Conservation (phyloP, 306 rosid species). For the Prunus fruticosa region DNA sequence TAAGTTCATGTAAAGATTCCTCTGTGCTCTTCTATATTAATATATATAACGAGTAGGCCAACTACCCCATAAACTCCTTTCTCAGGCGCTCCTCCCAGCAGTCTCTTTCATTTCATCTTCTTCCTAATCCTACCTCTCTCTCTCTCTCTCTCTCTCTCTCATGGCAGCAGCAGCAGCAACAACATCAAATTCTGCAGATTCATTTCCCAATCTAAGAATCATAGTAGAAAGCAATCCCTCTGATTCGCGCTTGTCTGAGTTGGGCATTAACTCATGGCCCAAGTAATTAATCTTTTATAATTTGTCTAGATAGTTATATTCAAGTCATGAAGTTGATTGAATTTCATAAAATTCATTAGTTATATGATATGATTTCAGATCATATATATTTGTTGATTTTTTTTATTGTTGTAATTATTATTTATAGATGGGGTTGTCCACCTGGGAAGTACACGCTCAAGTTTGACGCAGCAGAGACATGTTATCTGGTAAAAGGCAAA, state of each 20-base stretch:
- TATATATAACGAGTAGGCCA: slow-evolving; percentile 27
- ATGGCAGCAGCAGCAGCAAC: slow-evolving; percentile 23
- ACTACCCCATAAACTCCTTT: slow-evolving; percentile 22
- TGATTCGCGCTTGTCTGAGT: slow-evolving; percentile 8
- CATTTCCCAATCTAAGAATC: slow-evolving; percentile 20
- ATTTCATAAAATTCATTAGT: no score
- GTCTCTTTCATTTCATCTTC: slow-evolving; percentile 14
- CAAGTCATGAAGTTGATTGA: no score
- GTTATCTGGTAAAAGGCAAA: slow-evolving; percentile 78
- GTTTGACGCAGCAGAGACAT: slow-evolving; percentile 80
- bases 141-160: not conserved
- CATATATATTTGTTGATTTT: no score
- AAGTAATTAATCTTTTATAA: slow-evolving; percentile 16
- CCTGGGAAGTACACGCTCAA: slow-evolving; percentile 85
- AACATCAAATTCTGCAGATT: slow-evolving; percentile 16
- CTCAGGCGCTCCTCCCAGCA: not conserved
- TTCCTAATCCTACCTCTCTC: not conserved
- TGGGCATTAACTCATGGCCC: slow-evolving; percentile 33
- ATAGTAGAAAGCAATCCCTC: slow-evolving; percentile 21
- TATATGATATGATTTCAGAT: no score
- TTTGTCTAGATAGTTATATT: not conserved
- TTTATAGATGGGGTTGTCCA: slow-evolving; percentile 83
- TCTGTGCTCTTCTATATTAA: slow-evolving; percentile 7
- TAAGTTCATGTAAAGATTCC: slow-evolving; percentile 18
- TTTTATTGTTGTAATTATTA: not conserved